phyloP scores from a whole-genome alignment of 108 stramenopile species.

The Schizochytrium sp. region DNA sequence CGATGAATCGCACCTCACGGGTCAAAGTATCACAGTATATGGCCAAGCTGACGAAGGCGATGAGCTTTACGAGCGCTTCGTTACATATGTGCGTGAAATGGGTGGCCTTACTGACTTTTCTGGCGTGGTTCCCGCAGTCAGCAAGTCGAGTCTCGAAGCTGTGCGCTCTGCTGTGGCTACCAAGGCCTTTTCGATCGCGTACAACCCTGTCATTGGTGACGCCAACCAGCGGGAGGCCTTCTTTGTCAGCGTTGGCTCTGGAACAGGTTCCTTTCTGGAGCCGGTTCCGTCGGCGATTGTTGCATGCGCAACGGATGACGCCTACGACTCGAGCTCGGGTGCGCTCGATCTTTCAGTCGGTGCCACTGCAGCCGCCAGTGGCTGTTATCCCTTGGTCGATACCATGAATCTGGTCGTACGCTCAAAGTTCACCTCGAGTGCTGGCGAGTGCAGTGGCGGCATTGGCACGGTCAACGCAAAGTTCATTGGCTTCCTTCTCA shows the following conservation, averaged over 20 bases:
- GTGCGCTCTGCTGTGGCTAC: not conserved
- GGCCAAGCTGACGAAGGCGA: not conserved
- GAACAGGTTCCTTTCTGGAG: not conserved
- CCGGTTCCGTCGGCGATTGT: not conserved
- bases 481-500: not conserved
- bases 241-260: not conserved
- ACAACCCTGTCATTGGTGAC: not conserved
- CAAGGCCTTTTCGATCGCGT: not conserved
- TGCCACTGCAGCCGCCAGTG: not conserved
- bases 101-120: not conserved
- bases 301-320: not conserved
- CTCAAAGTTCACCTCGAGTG: not conserved
- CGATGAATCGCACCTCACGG: not conserved
- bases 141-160: not conserved
- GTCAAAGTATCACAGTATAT: not conserved
- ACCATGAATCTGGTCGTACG: not conserved
- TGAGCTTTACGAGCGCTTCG: not conserved
- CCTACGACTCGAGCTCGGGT: not conserved
- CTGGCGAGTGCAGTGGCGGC: not conserved
- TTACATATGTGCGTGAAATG: not conserved
- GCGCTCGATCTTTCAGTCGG: not conserved
- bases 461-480: not conserved
- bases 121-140: not conserved
- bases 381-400: not conserved
- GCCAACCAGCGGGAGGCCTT: not conserved